Conservation (phyloP, 73 alveolate species). For the Paramecium tetraurelia region DNA sequence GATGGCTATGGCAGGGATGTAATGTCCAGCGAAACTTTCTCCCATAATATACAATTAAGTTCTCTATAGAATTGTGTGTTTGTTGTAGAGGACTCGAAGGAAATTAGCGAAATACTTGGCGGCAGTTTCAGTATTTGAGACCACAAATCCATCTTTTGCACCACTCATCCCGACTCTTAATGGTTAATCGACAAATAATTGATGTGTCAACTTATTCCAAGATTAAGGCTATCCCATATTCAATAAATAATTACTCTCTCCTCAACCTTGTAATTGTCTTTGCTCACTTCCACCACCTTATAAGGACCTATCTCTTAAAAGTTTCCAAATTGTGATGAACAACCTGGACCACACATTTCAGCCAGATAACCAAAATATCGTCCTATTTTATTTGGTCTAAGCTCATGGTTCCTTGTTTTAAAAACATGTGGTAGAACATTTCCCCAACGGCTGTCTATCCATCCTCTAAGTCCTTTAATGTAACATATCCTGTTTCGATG, state of each 20-base stretch:
- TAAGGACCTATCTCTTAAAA: constrained; percentile 55
- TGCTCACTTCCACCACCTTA: background rate
- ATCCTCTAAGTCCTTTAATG: background rate
- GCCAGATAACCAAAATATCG: constrained; percentile 42
- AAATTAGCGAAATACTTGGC: background rate
- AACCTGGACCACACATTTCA: constrained; percentile 68
- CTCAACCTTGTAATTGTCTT: background rate
- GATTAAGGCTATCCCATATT: background rate
- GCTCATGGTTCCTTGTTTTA: background rate
- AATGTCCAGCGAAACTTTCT: constrained; percentile 91
- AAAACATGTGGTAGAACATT: background rate
- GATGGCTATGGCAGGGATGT: constrained; percentile 68
- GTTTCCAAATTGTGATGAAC: constrained; percentile 63
- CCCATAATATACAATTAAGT: constrained; percentile 79
- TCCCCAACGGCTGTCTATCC: background rate
- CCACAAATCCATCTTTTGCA: background rate
- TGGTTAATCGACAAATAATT: constrained; percentile 84
- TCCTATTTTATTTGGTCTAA: background rate
- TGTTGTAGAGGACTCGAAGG: background rate
- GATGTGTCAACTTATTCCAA: constrained; percentile 71
- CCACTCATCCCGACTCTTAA: constrained; percentile 75
- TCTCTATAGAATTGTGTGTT: constrained; percentile 41
- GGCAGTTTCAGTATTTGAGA: background rate
- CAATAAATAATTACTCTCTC: background rate
- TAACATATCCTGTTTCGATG: constrained; percentile 22